phyloP scores from a whole-genome alignment of 495 filamentous ascomycete genomes.

The Aspergillus avenaceus region DNA sequence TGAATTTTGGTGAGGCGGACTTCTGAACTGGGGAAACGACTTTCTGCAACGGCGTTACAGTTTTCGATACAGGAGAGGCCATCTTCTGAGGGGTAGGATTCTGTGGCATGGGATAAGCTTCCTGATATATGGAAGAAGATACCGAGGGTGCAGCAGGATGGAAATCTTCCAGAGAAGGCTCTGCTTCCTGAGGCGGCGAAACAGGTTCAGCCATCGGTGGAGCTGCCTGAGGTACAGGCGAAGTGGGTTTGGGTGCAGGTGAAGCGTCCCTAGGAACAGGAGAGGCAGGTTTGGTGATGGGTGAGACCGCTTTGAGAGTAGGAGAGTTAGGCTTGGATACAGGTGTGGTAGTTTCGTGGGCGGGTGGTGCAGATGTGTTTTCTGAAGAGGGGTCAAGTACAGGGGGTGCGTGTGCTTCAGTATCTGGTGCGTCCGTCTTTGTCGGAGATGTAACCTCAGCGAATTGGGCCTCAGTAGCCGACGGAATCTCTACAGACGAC shows the following conservation, averaged over 20 bases:
- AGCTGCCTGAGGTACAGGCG: constrained; percentile 9
- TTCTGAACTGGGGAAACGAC: constrained; percentile 19
- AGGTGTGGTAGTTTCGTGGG: constrained; percentile 13
- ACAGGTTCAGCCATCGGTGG: constrained; percentile 4
- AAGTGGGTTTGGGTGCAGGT: constrained; percentile 10
- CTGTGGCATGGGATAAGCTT: constrained; percentile 10
- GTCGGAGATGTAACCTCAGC: constrained; percentile 3
- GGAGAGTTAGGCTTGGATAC: constrained; percentile 13
- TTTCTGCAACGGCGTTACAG: constrained; percentile 19
- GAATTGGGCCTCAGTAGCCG: constrained; percentile 15
- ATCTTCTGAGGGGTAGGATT: constrained; percentile 16
- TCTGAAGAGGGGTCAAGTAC: constrained; percentile 5
- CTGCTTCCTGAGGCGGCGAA: constrained; percentile 3
- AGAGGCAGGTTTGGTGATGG: constrained; percentile 11
- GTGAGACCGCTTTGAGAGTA: constrained; percentile 4
- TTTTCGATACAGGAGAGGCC: constrained; percentile 11
- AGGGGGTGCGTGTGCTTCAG: constrained; percentile 2
- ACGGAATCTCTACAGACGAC: constrained; percentile 28
- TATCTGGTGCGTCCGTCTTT: background rate
- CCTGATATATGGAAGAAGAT: constrained; percentile 14
- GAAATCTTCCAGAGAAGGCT: background rate
- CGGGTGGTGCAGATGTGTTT: constrained; percentile 7
- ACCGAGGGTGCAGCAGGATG: constrained; percentile 7
- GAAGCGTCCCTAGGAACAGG: constrained; percentile 16
- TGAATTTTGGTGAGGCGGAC: constrained; percentile 34